Percentiles rank a stretch among this genome's conserved stretches.
phyloP scores from a whole-genome alignment of 1,284 basidiomycete genomes.

The Apiotrichum sp. region DNA sequence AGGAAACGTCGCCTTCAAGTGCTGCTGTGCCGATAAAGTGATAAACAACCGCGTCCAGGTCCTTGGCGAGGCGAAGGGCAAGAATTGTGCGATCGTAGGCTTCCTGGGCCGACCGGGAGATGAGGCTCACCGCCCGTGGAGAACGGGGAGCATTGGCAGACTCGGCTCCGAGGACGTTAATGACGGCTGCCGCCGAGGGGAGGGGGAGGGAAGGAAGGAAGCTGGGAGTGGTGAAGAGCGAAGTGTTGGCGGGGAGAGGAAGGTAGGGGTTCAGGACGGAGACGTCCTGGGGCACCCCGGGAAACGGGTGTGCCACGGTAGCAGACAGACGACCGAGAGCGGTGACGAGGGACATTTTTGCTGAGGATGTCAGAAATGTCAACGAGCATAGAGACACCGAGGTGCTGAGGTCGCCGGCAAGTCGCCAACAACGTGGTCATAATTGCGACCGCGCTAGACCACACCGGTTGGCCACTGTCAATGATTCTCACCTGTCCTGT shows the following conservation, averaged over 20 bases:
- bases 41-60: constrained; percentile 61
- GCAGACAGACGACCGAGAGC: constrained; percentile 35
- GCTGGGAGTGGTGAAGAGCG: constrained; percentile 36
- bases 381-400: too few species aligned
- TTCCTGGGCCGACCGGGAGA: constrained; percentile 60
- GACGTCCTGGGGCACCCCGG: constrained; percentile 19
- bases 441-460: too few species aligned
- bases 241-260: constrained; percentile 32
- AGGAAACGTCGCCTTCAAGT: constrained; percentile 44
- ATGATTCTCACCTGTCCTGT: not conserved
- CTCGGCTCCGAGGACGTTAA: constrained; percentile 37
- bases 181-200: constrained; percentile 19
- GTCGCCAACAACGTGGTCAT: too few species aligned
- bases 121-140: constrained; percentile 51
- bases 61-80: constrained; percentile 61
- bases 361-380: not conserved
- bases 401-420: too few species aligned
- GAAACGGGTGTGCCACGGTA: constrained; percentile 38
- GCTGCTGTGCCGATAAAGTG: constrained; percentile 63
- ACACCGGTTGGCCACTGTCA: too few species aligned
- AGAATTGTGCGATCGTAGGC: constrained; percentile 68
- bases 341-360: constrained; percentile 29
- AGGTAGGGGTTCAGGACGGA: constrained; percentile 42
- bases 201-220: constrained; percentile 39
- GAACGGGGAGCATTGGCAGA: constrained; percentile 26